Evolutionary conservation across 768 basidiomycete species (phyloP).

Genomic region (Kwoniella newhampshirensis): DNA sequence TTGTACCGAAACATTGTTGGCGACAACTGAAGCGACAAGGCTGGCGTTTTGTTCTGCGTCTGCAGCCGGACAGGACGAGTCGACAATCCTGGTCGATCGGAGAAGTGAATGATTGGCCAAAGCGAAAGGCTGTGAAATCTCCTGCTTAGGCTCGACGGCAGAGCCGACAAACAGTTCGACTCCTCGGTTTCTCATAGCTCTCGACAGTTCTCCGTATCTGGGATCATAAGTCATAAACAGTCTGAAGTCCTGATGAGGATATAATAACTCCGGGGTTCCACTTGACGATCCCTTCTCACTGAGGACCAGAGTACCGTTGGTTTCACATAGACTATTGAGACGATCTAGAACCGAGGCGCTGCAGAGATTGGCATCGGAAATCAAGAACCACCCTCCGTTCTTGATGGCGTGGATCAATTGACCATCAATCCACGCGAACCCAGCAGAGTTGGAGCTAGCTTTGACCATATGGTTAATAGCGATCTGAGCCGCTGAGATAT

Average conservation of each 20-base stretch:
- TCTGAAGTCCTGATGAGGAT: slow-evolving; percentile 83
- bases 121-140: background rate
- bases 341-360: slow-evolving; percentile 93
- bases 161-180: slow-evolving; percentile 68
- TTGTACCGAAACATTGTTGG: slow-evolving; percentile 14
- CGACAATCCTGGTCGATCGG: background rate
- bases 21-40: slow-evolving; percentile 6
- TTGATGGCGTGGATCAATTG: slow-evolving; percentile 83
- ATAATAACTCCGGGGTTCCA: slow-evolving; percentile 70
- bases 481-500: slow-evolving; percentile 1
- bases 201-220: slow-evolving; percentile 84
- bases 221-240: slow-evolving; percentile 93
- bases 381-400: slow-evolving; percentile 80
- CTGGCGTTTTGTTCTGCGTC: background rate
- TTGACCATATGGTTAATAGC: slow-evolving; percentile 12
- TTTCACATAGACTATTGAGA: slow-evolving; percentile 92
- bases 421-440: slow-evolving; percentile 93
- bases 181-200: slow-evolving; percentile 98
- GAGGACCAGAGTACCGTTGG: slow-evolving; percentile 73
- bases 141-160: background rate
- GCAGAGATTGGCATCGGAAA: slow-evolving; percentile 92
- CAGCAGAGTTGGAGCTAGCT: slow-evolving; percentile 42
- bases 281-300: slow-evolving; percentile 84
- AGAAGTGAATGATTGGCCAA: slow-evolving; percentile 24
- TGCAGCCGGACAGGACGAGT: background rate